Percentiles rank a stretch among this genome's conserved stretches.
Conservation (phyloP, 768 basidiomycete genomes). For the Phlebiopsis flavidoalba region DNA sequence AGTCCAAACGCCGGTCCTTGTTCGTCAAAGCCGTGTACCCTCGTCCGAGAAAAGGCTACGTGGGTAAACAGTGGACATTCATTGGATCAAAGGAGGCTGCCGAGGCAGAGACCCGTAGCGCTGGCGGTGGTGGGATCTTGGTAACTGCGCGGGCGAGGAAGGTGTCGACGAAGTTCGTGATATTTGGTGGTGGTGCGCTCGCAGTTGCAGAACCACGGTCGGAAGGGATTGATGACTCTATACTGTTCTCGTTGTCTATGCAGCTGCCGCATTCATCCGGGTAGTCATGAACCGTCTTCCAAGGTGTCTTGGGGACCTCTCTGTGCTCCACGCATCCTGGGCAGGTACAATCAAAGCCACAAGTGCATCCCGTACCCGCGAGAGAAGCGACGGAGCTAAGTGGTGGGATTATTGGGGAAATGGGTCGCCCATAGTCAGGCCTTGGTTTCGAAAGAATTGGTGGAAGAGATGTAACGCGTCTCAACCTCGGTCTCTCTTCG, state of each 20-base stretch:
- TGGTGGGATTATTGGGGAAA: constrained; percentile 56
- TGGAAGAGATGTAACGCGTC: background rate
- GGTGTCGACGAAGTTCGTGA: constrained; percentile 39
- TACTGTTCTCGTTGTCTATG: constrained; percentile 45
- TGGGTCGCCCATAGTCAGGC: constrained; percentile 23
- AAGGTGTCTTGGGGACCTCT: constrained; percentile 44
- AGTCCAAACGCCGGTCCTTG: constrained; percentile 40
- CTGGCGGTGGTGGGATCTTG: constrained; percentile 59
- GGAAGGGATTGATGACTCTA: constrained; percentile 31
- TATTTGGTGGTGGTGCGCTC: background rate
- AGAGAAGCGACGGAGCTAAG: constrained; percentile 53
- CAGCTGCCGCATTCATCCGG: constrained; percentile 51
- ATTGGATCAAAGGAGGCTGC: constrained; percentile 44
- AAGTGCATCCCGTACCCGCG: constrained; percentile 68
- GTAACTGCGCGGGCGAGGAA: constrained; percentile 66
- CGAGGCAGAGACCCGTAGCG: constrained; percentile 37
- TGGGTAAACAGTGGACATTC: constrained; percentile 45
- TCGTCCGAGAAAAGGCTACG: constrained; percentile 29
- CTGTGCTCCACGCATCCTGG: constrained; percentile 72
- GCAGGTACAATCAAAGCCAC: constrained; percentile 63
- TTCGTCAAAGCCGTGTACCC: constrained; percentile 32
- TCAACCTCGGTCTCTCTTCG: background rate
- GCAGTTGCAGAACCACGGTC: background rate
- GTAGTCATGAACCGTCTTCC: constrained; percentile 30
- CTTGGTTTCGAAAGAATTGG: background rate